phyloP scores from a whole-genome alignment of 345 rosid genomes.

The Boechera stricta region DNA sequence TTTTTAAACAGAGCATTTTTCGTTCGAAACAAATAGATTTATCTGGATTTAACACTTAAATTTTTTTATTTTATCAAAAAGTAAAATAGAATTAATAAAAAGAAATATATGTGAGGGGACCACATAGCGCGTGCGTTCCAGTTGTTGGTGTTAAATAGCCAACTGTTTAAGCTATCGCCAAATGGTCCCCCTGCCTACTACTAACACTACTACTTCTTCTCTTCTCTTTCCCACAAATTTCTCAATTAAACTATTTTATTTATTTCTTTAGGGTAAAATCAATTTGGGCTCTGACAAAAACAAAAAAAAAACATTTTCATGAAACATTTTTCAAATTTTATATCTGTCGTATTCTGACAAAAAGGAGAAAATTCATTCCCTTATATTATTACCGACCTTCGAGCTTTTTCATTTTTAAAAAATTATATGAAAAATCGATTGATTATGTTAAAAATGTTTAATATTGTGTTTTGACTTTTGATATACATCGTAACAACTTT shows the following conservation, averaged over 20 bases:
- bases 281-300: conserved; percentile 35
- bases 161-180: conserved; percentile 48
- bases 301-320: conserved; percentile 28
- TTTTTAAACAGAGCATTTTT: too few relatives aligned
- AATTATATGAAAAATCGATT: too few relatives aligned
- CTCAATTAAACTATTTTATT: not conserved
- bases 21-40: too few relatives aligned
- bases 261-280: conserved; percentile 34
- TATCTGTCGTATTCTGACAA: conserved; percentile 10
- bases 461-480: too few relatives aligned
- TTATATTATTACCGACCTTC: conserved; percentile 1
- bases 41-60: too few relatives aligned
- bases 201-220: not conserved
- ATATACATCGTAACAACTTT: too few relatives aligned
- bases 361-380: not conserved
- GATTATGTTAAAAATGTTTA: too few relatives aligned
- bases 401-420: too few relatives aligned
- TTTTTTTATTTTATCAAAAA: not conserved
- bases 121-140: conserved; percentile 40
- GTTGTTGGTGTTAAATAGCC: conserved; percentile 48
- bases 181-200: conserved; percentile 63
- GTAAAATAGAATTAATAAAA: too few relatives aligned
- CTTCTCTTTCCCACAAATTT: conserved; percentile 14
- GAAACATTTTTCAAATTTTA: conserved; percentile 26
- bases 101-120: conserved; percentile 15